Percentiles rank a stretch among this genome's conserved stretches.
These are phyloP conservation scores for Pleoardoris graminearum DNA, from an alignment of 2,329 filamentous ascomycete species.

Conservation along the genomic window DNA sequence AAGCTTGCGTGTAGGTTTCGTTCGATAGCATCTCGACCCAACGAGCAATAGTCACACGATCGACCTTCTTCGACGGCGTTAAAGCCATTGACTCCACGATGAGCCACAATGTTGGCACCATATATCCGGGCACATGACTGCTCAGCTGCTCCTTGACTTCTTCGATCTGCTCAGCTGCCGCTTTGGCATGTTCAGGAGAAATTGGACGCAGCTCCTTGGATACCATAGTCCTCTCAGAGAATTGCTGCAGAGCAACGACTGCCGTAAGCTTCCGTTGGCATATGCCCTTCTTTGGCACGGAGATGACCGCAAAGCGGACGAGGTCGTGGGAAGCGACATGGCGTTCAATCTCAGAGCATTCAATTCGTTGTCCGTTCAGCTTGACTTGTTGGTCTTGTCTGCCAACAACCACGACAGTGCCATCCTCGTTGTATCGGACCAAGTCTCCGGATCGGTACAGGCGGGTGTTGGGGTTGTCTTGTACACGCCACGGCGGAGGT, in stretches of 20 bases:
- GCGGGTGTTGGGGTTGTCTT: constrained; percentile 31
- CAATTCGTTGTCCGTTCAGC: constrained; percentile 35
- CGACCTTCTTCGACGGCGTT: constrained; percentile 23
- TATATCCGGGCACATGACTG: constrained; percentile 22
- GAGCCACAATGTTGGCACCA: constrained; percentile 24
- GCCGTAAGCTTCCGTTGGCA: too few species aligned
- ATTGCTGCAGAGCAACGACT: too few species aligned
- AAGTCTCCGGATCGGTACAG: constrained; percentile 31
- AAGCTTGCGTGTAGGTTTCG: background rate
- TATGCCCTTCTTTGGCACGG: too few species aligned
- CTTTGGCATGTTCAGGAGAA: constrained; percentile 4
- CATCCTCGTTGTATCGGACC: constrained; percentile 19
- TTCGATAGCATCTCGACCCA: constrained; percentile 17
- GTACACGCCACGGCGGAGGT: too few species aligned
- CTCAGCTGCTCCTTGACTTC: constrained; percentile 13
- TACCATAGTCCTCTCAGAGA: too few species aligned
- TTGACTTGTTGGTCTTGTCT: constrained; percentile 38
- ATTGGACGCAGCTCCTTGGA: too few species aligned
- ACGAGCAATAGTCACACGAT: constrained; percentile 15
- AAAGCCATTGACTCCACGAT: constrained; percentile 20
- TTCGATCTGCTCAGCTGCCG: constrained; percentile 17
- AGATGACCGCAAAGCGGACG: too few species aligned
- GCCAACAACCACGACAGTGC: constrained; percentile 25
- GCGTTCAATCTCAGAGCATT: constrained; percentile 31
- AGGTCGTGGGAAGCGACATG: too few species aligned